A percentile compares a stretch with the other conserved stretches of the same genome.
Conservation (phyloP, 176 grass and related monocot genomes). For the Chrysopogon serrulatus region DNA sequence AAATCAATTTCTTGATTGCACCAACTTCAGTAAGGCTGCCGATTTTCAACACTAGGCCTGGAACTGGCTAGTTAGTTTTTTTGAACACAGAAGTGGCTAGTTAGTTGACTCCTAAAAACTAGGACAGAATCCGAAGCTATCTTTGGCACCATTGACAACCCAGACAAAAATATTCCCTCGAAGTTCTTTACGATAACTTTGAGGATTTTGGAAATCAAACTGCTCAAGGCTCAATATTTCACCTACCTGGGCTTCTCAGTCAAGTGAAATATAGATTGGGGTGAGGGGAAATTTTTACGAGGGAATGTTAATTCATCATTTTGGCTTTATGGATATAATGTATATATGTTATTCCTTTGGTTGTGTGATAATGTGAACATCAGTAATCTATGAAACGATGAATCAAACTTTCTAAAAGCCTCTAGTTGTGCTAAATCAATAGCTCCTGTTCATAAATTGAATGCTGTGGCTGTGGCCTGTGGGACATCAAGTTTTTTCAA, state of each 20-base stretch:
- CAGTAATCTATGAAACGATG: background rate
- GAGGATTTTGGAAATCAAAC: background rate
- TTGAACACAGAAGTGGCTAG: too few species aligned
- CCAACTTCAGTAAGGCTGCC: background rate
- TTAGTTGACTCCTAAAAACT: background rate
- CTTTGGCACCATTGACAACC: background rate
- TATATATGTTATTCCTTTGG: background rate
- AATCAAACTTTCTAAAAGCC: too few species aligned
- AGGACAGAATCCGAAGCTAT: background rate
- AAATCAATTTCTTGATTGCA: background rate
- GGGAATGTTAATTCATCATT: background rate
- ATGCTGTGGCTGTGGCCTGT: too few species aligned
- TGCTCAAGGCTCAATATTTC: background rate
- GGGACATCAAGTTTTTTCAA: background rate
- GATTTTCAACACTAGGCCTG: background rate
- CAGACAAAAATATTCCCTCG: background rate
- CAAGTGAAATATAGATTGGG: background rate
- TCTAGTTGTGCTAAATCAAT: too few species aligned
- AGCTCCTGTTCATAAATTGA: too few species aligned
- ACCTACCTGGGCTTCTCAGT: background rate
- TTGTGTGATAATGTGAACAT: background rate
- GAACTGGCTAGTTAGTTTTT: background rate
- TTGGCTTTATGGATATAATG: background rate
- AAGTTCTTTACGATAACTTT: background rate
- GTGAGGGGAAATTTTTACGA: background rate